Base-by-base conservation (phyloP, 148 eudicot genomes). In the Gaultheria prostrata region DNA sequence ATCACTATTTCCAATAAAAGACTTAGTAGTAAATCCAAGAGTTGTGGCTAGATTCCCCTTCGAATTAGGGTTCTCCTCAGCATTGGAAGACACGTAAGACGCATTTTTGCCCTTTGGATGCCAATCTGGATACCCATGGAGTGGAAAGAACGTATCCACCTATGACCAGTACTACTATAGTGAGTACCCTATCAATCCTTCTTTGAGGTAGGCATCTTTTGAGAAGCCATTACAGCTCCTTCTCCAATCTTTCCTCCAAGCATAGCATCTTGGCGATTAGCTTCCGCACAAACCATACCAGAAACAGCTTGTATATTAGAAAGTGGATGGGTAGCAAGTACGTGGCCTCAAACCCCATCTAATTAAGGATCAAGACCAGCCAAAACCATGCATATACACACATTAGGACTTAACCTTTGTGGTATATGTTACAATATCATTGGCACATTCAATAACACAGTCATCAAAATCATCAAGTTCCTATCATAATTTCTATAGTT, bases 71-170 rank as follows among this genome's bases (percentile, higher is more conserved):
- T 48, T 1, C 33, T n/a, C 75, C 43, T 9, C 39, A 30, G 75
- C 14, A 12, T 32, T 70, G 43, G 75, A 70, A 70, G 75, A 32
- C 18, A 70, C 32, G 9, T 11, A 32, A 30, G 43, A 70, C 32
- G 45, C 20, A 2, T 28, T 70, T 12, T 70, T 70, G 20, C 75
- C 43, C 75, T 70, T 65, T 70, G 75, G 75, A 70, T 70, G 75
- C 75, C 75, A 32, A 70, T 70, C 75, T 11, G 21, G 45, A 70
- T 70, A 70, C 15, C 75, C 75, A 70, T 70, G 75, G 75, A 70
- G 75, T 18, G 0, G 15, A 70, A 70, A 70, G 18, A 45, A 70
- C 14, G 17, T 70, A 70, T 70, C 75, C 35, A 70, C 43, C 75
- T 32, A 70, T 70, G 75, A 11, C 21, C 13, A 70, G 3, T 32